phyloP scores from a whole-genome alignment of 2,329 filamentous ascomycete species.

The Tolypocladium ophioglossoides region DNA sequence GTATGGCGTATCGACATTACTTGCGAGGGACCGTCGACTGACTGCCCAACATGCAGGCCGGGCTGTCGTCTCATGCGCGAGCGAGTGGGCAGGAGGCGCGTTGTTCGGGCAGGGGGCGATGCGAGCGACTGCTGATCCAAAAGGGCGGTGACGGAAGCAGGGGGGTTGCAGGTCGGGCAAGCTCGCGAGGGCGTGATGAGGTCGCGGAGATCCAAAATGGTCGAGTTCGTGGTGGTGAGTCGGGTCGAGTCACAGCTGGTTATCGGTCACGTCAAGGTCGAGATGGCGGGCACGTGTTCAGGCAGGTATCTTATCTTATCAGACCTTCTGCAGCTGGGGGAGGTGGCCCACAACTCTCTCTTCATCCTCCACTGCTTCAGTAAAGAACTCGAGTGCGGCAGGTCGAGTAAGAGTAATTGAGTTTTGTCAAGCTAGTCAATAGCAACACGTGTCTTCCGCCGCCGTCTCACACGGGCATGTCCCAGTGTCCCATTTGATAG shows the following conservation, averaged over 20 bases:
- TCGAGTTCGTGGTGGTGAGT: not conserved
- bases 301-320: not conserved
- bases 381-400: too few relatives aligned
- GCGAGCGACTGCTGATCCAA: not conserved
- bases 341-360: too few relatives aligned
- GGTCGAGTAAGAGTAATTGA: too few relatives aligned
- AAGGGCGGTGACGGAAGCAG: not conserved
- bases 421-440: not conserved
- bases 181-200: not conserved
- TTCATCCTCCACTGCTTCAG: not conserved
- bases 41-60: not conserved
- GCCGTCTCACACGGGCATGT: not conserved
- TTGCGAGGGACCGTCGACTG: not conserved
- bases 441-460: not conserved
- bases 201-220: not conserved
- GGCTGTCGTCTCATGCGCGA: conserved; percentile 1
- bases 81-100: not conserved
- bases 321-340: not conserved
- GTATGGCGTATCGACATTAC: conserved; percentile 6
- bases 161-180: not conserved
- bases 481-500: too few relatives aligned
- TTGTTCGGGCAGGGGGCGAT: not conserved
- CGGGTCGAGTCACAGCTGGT: not conserved
- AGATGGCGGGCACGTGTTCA: not conserved
- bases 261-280: not conserved